These are phyloP conservation scores for Balakata baccata DNA, from an alignment of 345 rosid species.

Conservation along the genomic window DNA sequence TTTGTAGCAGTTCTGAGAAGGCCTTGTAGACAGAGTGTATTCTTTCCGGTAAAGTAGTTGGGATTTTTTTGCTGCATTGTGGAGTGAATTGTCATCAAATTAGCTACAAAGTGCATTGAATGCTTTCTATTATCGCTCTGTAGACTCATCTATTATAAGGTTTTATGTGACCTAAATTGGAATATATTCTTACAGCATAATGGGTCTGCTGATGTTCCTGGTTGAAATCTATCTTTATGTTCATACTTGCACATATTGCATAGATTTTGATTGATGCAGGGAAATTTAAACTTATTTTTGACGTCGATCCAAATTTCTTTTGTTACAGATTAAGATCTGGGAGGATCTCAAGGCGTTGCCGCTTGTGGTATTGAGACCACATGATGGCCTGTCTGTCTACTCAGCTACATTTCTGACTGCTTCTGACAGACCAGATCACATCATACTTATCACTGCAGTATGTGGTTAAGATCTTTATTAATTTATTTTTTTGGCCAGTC, in stretches of 20 bases:
- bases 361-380: constrained; percentile 70
- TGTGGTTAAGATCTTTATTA: constrained; percentile 20
- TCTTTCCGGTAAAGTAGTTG: too few relatives aligned
- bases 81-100: too few relatives aligned
- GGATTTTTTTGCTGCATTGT: too few relatives aligned
- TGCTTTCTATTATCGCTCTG: not conserved
- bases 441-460: constrained; percentile 85
- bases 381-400: constrained; percentile 76
- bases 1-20: too few relatives aligned
- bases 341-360: constrained; percentile 69
- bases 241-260: constrained; percentile 3
- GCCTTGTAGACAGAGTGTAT: too few relatives aligned
- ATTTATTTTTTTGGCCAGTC: not conserved
- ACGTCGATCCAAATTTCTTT: constrained; percentile 1
- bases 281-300: not conserved
- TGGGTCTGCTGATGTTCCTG: not conserved
- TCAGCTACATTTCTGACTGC: constrained; percentile 68
- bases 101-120: not conserved
- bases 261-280: not conserved
- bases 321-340: constrained; percentile 83
- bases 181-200: not conserved
- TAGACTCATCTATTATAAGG: not conserved
- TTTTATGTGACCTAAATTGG: not conserved
- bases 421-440: constrained; percentile 73
- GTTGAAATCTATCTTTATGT: constrained; percentile 1